Evolutionary conservation across 352 stramenopile species (phyloP).

Genomic region (Thraustotheca clavata): DNA sequence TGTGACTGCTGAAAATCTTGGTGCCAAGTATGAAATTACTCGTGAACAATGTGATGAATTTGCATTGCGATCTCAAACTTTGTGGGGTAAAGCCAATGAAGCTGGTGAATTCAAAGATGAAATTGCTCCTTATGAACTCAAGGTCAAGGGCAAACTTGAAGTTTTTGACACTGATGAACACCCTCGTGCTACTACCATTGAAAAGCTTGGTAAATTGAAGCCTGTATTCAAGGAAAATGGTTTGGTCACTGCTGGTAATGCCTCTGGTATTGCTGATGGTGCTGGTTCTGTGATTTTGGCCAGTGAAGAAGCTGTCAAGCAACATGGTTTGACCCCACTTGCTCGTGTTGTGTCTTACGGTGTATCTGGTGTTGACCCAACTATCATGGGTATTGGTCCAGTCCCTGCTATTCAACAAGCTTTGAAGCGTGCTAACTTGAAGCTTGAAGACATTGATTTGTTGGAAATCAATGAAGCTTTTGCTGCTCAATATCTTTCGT

Average conservation of each 20-base stretch:
- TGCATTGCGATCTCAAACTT: constrained; percentile 88
- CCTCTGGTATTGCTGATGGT: constrained; percentile 96
- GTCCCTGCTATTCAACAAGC: constrained; percentile 91
- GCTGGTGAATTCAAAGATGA: constrained; percentile 92
- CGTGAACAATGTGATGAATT: constrained; percentile 94
- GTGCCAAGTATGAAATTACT: constrained; percentile 90
- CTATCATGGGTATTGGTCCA: constrained; percentile 97
- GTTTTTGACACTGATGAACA: constrained; percentile 70
- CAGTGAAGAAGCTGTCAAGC: constrained; percentile 88
- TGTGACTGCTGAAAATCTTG: constrained; percentile 98
- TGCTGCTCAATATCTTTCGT: constrained; percentile 94
- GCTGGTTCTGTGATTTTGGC: constrained; percentile 92
- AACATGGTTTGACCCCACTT: constrained; percentile 90
- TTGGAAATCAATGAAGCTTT: constrained; percentile 99
- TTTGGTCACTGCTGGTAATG: constrained; percentile 94
- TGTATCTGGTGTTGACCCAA: constrained; percentile 91
- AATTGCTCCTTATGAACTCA: constrained; percentile 87
- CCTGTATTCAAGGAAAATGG: constrained; percentile 98
- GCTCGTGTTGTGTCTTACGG: constrained; percentile 90
- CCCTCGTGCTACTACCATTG: constrained; percentile 60
- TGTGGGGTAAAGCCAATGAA: constrained; percentile 87
- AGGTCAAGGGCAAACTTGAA: constrained; percentile 87
- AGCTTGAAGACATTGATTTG: constrained; percentile 92
- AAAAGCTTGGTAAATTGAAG: constrained; percentile 88
- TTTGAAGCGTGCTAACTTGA: constrained; percentile 83